Evolutionary conservation across 106 monocot genomes (phyloP).

Genomic region (Dendrobium huoshanense): DNA sequence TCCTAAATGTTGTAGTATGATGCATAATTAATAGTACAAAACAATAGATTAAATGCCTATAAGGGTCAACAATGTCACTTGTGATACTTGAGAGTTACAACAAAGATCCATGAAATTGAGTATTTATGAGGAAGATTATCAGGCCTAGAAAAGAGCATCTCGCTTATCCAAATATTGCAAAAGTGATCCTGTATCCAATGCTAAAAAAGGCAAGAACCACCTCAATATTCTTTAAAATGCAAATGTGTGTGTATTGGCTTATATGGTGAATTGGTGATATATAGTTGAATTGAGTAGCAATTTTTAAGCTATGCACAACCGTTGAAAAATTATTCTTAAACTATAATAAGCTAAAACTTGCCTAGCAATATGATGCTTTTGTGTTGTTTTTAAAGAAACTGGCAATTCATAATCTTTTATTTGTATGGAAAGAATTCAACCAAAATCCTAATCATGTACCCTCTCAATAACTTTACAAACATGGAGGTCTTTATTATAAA

Average conservation of each 20-base stretch:
- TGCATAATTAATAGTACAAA: background rate
- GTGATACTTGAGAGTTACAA: background rate
- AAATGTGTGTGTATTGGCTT: background rate
- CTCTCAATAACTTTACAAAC: background rate
- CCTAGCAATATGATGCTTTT: no score
- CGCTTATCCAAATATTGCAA: background rate
- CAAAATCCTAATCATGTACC: no score
- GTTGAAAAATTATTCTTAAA: background rate
- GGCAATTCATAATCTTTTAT: no score
- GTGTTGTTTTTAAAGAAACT: no score
- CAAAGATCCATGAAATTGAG: background rate
- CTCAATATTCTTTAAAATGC: background rate
- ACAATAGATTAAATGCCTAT: background rate
- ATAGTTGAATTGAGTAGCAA: background rate
- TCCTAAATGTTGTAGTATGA: background rate
- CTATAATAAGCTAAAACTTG: no score
- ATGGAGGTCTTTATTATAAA: background rate
- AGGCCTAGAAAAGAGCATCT: background rate
- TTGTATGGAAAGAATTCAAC: no score
- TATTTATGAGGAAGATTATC: background rate
- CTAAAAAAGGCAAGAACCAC: background rate
- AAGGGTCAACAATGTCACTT: background rate
- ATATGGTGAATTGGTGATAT: background rate
- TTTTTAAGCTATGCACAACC: background rate
- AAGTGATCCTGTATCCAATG: background rate